Conservation (phyloP, 352 stramenopile genomes). For the Phytophthora pini region DNA sequence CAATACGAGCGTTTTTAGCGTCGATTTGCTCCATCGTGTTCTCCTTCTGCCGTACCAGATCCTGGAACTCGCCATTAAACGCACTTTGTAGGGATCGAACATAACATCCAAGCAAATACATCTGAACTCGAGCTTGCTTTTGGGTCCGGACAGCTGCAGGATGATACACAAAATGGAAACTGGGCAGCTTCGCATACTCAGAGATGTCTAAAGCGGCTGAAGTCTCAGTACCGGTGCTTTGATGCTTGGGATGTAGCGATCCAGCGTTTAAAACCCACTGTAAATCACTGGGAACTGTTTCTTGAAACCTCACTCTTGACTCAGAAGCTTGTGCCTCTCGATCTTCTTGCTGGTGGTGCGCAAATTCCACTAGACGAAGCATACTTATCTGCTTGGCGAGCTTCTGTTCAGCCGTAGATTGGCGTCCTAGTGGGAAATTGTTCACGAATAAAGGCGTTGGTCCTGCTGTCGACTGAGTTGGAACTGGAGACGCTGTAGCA, state of each 20-base stretch:
- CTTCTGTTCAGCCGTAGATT: constrained; percentile 55
- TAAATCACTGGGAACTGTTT: constrained; percentile 55
- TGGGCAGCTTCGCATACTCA: constrained; percentile 48
- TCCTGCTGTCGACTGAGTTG: constrained; percentile 4
- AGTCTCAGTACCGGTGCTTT: constrained; percentile 8
- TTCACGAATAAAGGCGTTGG: constrained; percentile 54
- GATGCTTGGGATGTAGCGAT: constrained; percentile 45
- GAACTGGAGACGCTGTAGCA: neutral
- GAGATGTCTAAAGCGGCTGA: constrained; percentile 2
- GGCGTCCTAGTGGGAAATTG: constrained; percentile 84
- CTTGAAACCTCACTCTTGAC: constrained; percentile 49
- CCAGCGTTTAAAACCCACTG: constrained; percentile 70
- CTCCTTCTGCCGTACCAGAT: constrained; percentile 76
- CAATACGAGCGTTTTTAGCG: constrained; percentile 88
- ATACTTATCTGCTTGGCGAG: constrained; percentile 61
- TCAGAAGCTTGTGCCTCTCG: constrained; percentile 23
- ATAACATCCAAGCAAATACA: constrained; percentile 80
- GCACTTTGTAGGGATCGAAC: constrained; percentile 65
- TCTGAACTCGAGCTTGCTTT: constrained; percentile 88
- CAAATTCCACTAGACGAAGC: constrained; percentile 70
- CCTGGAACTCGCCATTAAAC: constrained; percentile 91
- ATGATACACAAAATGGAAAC: constrained; percentile 88
- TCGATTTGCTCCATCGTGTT: constrained; percentile 89
- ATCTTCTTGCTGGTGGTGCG: constrained; percentile 64
- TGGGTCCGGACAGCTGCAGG: constrained; percentile 79